These are phyloP conservation scores for Pelagophyceae sp. DNA, from an alignment of 352 stramenopile species.

Conservation along the genomic window DNA sequence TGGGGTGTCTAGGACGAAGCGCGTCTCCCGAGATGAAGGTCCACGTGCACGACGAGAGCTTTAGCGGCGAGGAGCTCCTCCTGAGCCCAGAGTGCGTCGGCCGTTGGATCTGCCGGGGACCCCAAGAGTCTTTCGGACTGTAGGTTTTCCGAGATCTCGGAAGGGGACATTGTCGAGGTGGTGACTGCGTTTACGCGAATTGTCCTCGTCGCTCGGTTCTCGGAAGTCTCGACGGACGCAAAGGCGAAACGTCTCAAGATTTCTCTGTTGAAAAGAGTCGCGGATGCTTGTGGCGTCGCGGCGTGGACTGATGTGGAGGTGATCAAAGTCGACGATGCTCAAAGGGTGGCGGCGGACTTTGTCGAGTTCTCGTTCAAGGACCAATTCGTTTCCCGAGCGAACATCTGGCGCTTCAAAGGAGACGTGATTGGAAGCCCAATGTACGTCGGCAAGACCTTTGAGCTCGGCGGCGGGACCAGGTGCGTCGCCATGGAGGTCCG, in stretches of 20 bases:
- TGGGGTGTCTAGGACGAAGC: too few species aligned
- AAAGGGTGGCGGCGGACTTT: constrained; percentile 43
- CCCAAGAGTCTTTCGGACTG: background rate
- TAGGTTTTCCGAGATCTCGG: background rate
- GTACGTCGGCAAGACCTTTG: constrained; percentile 61
- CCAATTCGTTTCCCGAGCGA: constrained; percentile 64
- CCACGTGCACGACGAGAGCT: constrained; percentile 2
- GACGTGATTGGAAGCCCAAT: constrained; percentile 46
- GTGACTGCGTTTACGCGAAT: background rate
- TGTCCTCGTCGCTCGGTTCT: background rate
- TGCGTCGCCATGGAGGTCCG: constrained; percentile 76
- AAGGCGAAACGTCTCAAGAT: background rate
- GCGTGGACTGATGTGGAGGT: background rate
- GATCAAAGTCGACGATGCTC: background rate
- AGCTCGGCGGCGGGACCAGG: constrained; percentile 58
- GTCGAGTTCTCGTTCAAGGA: constrained; percentile 69
- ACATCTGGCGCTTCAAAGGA: constrained; percentile 57
- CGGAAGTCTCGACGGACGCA: background rate
- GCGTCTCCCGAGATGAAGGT: too few species aligned
- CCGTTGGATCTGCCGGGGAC: background rate
- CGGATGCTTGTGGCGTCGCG: background rate
- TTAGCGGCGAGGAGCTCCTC: constrained; percentile 1
- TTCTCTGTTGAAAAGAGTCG: background rate
- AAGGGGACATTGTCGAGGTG: background rate
- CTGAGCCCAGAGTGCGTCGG: background rate